A percentile compares a stretch with the other conserved stretches of the same genome.
phyloP scores from a whole-genome alignment of 2,329 filamentous ascomycete genomes.

The Fusarium annulatum region DNA sequence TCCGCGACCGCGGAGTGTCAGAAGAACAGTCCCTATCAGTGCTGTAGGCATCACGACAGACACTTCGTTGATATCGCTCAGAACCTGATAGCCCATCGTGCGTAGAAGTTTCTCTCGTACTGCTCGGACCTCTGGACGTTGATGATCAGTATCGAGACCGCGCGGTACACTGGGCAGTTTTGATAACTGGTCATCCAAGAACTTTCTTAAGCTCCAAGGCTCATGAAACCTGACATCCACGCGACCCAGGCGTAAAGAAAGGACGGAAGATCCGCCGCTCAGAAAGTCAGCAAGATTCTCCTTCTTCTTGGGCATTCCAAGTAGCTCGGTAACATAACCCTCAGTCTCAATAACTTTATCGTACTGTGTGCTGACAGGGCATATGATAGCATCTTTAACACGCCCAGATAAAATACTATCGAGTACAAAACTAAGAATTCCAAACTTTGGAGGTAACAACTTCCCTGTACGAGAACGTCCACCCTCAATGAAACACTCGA shows the following conservation, averaged over 20 bases:
- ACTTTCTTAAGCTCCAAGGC: slow-evolving; percentile 89
- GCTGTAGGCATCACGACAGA: slow-evolving; percentile 99
- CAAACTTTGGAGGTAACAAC: slow-evolving; percentile 92
- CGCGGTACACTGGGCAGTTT: slow-evolving; percentile 58
- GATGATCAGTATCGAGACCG: slow-evolving; percentile 58
- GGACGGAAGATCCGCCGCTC: slow-evolving; percentile 83
- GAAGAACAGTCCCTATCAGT: slow-evolving; percentile 89
- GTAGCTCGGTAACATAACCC: slow-evolving; percentile 92
- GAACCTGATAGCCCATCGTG: slow-evolving; percentile 89
- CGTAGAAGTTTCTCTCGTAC: slow-evolving; percentile 79
- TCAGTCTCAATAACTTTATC: slow-evolving; percentile 99
- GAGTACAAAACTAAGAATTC: slow-evolving; percentile 90
- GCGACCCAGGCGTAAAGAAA: slow-evolving; percentile 88
- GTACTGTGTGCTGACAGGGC: slow-evolving; percentile 96
- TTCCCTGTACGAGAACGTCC: slow-evolving; percentile 94
- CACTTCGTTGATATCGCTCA: slow-evolving; percentile 94
- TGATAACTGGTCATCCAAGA: slow-evolving; percentile 80
- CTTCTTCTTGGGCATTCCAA: slow-evolving; percentile 94
- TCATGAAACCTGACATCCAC: slow-evolving; percentile 97
- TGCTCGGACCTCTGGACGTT: slow-evolving; percentile 60
- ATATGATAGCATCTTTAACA: slow-evolving; percentile 91
- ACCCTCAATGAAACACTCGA: slow-evolving; percentile 98
- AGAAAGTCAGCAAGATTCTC: slow-evolving; percentile 93
- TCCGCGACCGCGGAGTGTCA: slow-evolving; percentile 90
- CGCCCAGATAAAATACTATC: slow-evolving; percentile 90